Conservation (phyloP, 164 flowering plant species). For the Kalanchoe fedtschenkoi region DNA sequence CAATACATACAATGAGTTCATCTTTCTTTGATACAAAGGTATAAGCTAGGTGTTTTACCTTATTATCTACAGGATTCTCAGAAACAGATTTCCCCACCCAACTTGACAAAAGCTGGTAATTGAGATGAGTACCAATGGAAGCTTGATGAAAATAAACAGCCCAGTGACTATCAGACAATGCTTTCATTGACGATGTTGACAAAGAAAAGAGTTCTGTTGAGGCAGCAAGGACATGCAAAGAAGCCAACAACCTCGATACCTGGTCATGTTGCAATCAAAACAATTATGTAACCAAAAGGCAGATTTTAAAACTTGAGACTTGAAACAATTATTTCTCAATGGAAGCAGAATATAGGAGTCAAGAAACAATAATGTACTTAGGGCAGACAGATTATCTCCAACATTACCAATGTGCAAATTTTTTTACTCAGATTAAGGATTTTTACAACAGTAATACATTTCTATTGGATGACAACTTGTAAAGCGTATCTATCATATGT, state of each 20-base stretch:
- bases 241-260: slow-evolving; percentile 76
- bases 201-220: slow-evolving; percentile 26
- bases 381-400: neutral
- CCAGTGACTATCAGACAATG: slow-evolving; percentile 54
- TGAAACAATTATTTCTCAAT: neutral
- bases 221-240: slow-evolving; percentile 36
- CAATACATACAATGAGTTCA: neutral
- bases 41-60: slow-evolving; percentile 29
- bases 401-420: neutral
- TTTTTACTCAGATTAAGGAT: neutral
- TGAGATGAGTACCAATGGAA: slow-evolving; percentile 64
- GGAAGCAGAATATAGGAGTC: neutral
- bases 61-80: slow-evolving; percentile 13
- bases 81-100: slow-evolving; percentile 19
- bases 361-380: neutral
- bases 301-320: neutral
- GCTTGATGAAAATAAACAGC: slow-evolving; percentile 97
- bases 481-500: too few species aligned
- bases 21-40: neutral
- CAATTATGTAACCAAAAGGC: neutral
- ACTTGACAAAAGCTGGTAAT: slow-evolving; percentile 35
- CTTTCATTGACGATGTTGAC: slow-evolving; percentile 23
- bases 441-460: neutral
- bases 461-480: too few species aligned
- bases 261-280: slow-evolving; percentile 10